These are phyloP conservation scores for Larix kaempferi DNA, from an alignment of 75 land plant genomes.

Conservation along the genomic window DNA sequence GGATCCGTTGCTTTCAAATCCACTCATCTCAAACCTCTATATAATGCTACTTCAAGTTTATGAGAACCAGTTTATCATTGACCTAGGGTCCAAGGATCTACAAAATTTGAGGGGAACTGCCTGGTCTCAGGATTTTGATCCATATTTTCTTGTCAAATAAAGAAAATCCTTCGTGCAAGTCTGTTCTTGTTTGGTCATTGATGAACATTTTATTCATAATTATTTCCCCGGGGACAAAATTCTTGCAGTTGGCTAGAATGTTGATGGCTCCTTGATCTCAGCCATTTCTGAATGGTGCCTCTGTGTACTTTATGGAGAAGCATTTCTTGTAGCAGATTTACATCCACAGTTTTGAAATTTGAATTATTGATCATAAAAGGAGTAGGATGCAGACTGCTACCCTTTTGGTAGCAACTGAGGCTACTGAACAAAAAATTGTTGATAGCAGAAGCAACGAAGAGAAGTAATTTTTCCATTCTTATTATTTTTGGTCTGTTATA, in stretches of 20 bases:
- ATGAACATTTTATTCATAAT: background rate
- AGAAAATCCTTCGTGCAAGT: background rate
- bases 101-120: slow-evolving; percentile 3
- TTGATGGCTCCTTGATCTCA: background rate
- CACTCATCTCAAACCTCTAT: slow-evolving; percentile 64
- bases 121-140: slow-evolving; percentile 54
- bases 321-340: background rate
- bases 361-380: background rate
- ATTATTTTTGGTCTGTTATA: background rate
- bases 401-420: background rate
- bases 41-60: slow-evolving; percentile 40
- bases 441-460: background rate
- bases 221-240: background rate
- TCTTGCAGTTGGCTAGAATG: background rate
- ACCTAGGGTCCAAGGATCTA: slow-evolving; percentile 7
- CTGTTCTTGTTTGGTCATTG: background rate
- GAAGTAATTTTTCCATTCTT: background rate
- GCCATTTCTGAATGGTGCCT: background rate
- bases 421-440: background rate
- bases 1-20: slow-evolving; percentile 64
- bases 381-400: background rate
- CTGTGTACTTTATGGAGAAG: background rate
- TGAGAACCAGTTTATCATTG: slow-evolving; percentile 24
- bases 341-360: background rate
- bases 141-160: slow-evolving; percentile 61